Evolutionary conservation across 257 asterid species (phyloP).

Genomic region (Plantago ovata): DNA sequence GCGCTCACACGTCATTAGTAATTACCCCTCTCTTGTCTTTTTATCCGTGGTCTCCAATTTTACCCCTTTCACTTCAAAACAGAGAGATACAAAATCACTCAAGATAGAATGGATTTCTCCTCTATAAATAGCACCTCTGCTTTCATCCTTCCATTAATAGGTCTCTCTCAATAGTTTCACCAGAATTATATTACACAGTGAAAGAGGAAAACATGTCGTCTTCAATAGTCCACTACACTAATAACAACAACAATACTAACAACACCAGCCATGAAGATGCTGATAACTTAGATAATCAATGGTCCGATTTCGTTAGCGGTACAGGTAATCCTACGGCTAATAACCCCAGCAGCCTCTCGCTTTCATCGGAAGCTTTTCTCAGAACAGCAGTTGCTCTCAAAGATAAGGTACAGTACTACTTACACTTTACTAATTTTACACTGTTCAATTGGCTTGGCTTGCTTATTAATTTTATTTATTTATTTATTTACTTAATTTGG

Average conservation of each 20-base stretch:
- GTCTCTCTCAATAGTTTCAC: not conserved
- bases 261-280: constrained; percentile 32
- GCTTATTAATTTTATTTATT: not conserved
- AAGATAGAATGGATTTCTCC: no score
- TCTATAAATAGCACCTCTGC: no score
- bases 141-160: no score
- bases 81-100: no score
- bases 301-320: constrained; percentile 39
- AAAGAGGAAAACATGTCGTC: constrained; percentile 40
- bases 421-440: not conserved
- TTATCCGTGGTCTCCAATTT: no score
- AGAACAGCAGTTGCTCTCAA: constrained; percentile 61
- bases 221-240: constrained; percentile 38
- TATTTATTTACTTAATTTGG: not conserved
- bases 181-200: not conserved
- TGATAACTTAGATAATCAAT: constrained; percentile 25
- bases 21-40: no score
- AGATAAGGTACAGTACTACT: constrained; percentile 39
- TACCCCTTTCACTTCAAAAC: no score
- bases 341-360: constrained; percentile 25
- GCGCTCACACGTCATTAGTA: no score
- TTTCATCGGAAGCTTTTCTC: constrained; percentile 41
- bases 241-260: constrained; percentile 4
- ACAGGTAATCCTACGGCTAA: no score
- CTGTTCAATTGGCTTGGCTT: not conserved